These are phyloP conservation scores for Dactylellina leptospora DNA, from an alignment of 2,329 filamentous ascomycete genomes.

Conservation along the genomic window DNA sequence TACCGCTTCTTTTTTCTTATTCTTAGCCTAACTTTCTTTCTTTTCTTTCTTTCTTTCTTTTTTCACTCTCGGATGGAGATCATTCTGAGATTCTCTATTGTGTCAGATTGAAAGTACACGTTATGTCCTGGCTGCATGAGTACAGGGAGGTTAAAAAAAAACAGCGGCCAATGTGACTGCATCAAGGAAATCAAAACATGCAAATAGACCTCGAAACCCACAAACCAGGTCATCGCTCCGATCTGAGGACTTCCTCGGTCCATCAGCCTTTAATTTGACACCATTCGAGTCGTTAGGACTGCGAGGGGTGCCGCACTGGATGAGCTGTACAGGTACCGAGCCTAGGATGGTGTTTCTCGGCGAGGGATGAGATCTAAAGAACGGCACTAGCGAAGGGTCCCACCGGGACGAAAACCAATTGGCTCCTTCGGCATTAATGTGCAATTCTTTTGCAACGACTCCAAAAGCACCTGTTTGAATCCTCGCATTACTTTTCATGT, in stretches of 20 bases:
- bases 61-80: not conserved
- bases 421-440: slow-evolving; percentile 13
- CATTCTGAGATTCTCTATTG: not conserved
- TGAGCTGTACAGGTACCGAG: slow-evolving; percentile 24
- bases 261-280: slow-evolving; percentile 23
- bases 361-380: not conserved
- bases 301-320: slow-evolving; percentile 15
- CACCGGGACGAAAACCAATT: slow-evolving; percentile 48
- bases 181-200: slow-evolving; percentile 11
- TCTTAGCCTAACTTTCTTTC: not conserved
- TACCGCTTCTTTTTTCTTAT: not conserved
- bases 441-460: no score
- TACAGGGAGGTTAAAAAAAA: slow-evolving; percentile 17
- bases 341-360: not conserved
- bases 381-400: slow-evolving; percentile 23
- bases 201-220: slow-evolving; percentile 24
- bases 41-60: not conserved
- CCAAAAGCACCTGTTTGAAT: no score
- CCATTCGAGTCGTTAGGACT: not conserved
- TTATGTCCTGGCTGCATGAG: slow-evolving; percentile 14
- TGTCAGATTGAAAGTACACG: slow-evolving; percentile 17
- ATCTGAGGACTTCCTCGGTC: slow-evolving; percentile 34
- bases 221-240: slow-evolving; percentile 41
- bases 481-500: no score
- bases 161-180: slow-evolving; percentile 13